Conservation (phyloP, 495 filamentous ascomycete species). For the Gamarada debralockiae region DNA sequence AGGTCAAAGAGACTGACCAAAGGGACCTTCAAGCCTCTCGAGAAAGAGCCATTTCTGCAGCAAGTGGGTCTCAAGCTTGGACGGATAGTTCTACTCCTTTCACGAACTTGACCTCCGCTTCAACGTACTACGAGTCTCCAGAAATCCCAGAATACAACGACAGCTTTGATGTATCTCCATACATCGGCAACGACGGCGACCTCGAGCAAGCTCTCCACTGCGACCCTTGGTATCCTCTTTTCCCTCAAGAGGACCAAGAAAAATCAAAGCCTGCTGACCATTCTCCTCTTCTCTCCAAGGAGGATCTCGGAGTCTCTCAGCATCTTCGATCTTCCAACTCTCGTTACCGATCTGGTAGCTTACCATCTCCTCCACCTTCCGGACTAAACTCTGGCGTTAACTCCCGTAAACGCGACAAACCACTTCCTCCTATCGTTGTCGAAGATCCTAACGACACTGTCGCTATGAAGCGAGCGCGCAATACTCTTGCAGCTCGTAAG, state of each 20-base stretch:
- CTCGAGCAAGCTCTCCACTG: conserved; percentile 34
- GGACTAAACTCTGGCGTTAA: conserved; percentile 67
- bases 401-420: conserved; percentile 68
- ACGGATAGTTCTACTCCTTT: conserved; percentile 79
- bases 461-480: conserved; percentile 89
- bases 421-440: conserved; percentile 72
- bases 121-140: conserved; percentile 70
- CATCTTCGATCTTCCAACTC: conserved; percentile 29
- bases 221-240: conserved; percentile 61
- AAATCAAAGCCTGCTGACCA: conserved; percentile 22
- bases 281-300: conserved; percentile 38
- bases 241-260: conserved; percentile 46
- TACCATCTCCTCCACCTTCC: conserved; percentile 41
- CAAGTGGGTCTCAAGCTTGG: too few species aligned
- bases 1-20: too few species aligned
- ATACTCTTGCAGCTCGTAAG: conserved; percentile 93
- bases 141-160: conserved; percentile 59
- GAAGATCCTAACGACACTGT: conserved; percentile 67
- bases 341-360: conserved; percentile 34
- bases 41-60: too few species aligned
- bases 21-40: too few species aligned
- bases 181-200: conserved; percentile 47
- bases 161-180: conserved; percentile 73
- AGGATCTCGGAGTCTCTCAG: conserved; percentile 31
- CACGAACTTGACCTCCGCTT: conserved; percentile 81